Percentiles rank a stretch among this genome's conserved stretches.
phyloP scores from a whole-genome alignment of 2,329 filamentous ascomycete species.

The Pleomassaria siparia region DNA sequence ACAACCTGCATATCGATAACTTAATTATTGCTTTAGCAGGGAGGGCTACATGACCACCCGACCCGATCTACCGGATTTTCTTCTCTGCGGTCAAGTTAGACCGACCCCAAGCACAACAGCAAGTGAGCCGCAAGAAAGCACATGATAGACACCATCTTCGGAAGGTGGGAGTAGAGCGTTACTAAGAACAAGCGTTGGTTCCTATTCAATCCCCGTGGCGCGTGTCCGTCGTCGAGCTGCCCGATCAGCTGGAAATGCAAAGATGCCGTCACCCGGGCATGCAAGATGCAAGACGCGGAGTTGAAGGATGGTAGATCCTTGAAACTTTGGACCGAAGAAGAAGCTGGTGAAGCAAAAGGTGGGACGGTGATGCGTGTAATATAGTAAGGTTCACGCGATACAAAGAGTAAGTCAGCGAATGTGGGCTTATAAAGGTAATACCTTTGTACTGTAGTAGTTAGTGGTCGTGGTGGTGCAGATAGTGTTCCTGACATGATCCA shows the following conservation, averaged over 20 bases:
- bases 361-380: not conserved
- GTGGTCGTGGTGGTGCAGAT: not conserved
- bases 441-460: too few species aligned
- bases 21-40: not conserved
- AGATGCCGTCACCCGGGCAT: not conserved
- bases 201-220: constrained; percentile 5
- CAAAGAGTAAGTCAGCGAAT: not conserved
- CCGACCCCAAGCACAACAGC: not conserved
- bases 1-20: not conserved
- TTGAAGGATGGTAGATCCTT: constrained; percentile 7
- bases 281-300: not conserved
- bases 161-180: constrained; percentile 22
- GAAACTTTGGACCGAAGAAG: constrained; percentile 8
- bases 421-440: too few species aligned
- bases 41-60: not conserved
- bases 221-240: not conserved
- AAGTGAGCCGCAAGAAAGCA: not conserved
- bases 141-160: constrained; percentile 5
- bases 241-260: constrained; percentile 10
- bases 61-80: not conserved
- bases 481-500: constrained; percentile 5
- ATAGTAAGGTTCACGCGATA: not conserved
- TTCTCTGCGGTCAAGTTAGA: not conserved
- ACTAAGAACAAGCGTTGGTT: constrained; percentile 7
- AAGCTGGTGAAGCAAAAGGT: constrained; percentile 4